phyloP scores from a whole-genome alignment of 352 stramenopile species.

The Halophytophthora batemanensis region DNA sequence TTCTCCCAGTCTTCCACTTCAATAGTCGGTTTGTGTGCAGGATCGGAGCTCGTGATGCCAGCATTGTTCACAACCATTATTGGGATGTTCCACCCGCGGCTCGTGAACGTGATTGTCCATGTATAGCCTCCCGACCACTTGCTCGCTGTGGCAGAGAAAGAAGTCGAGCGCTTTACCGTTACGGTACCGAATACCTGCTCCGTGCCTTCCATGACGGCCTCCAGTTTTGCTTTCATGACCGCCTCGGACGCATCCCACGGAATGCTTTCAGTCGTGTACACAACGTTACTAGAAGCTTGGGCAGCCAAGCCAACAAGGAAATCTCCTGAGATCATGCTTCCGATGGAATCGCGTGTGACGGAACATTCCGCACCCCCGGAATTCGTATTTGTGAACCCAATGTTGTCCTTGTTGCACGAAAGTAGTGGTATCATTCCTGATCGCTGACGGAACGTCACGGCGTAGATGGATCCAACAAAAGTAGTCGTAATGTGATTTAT shows the following conservation, averaged over 20 bases:
- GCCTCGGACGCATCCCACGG: slow-evolving; percentile 65
- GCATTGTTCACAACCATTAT: slow-evolving; percentile 40
- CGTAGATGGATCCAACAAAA: slow-evolving; percentile 61
- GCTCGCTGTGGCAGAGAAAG: slow-evolving; percentile 66
- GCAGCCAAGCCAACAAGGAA: slow-evolving; percentile 40
- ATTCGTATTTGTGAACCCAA: slow-evolving; percentile 25
- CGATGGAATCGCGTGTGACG: slow-evolving; percentile 33
- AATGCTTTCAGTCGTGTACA: slow-evolving; percentile 28
- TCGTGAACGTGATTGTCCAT: slow-evolving; percentile 93
- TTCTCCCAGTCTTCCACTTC: slow-evolving; percentile 45
- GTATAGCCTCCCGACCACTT: slow-evolving; percentile 94
- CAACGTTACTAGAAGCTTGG: slow-evolving; percentile 15
- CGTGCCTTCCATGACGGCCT: slow-evolving; percentile 21
- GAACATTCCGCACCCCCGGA: slow-evolving; percentile 17
- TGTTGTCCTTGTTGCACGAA: slow-evolving; percentile 27
- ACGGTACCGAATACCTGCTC: slow-evolving; percentile 87
- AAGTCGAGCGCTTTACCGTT: slow-evolving; percentile 57
- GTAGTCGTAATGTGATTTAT: slow-evolving; percentile 26
- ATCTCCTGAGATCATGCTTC: slow-evolving; percentile 51
- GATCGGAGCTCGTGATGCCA: slow-evolving; percentile 23
- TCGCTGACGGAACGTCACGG: slow-evolving; percentile 53
- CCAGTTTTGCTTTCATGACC: slow-evolving; percentile 38
- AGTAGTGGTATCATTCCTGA: slow-evolving; percentile 57
- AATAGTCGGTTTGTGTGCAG: slow-evolving; percentile 15
- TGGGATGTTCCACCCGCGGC: slow-evolving; percentile 82